Percentiles rank a stretch among this genome's conserved stretches.
These are phyloP conservation scores for Ensete ventricosum DNA, from an alignment of 176 grass and related monocot species.

Conservation along the genomic window DNA sequence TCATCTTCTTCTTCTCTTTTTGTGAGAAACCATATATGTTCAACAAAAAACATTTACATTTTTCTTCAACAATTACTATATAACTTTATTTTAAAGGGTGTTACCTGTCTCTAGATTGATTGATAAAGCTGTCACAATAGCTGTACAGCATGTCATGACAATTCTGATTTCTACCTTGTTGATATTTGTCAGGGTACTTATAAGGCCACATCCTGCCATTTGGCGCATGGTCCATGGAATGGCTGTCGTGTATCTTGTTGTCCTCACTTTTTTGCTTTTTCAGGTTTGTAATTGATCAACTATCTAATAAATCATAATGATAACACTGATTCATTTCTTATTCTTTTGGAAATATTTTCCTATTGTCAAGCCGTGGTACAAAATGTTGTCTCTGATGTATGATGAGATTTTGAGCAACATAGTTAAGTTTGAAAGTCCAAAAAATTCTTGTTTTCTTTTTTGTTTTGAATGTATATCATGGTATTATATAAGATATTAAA, in stretches of 20 bases:
- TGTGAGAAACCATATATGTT: no score
- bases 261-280: slow-evolving; percentile 98
- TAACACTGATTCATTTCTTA: not conserved
- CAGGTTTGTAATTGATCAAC: slow-evolving; percentile 43
- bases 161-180: not conserved
- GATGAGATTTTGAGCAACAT: no score
- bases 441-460: no score
- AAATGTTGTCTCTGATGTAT: not conserved
- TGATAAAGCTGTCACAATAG: not conserved
- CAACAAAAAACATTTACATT: no score
- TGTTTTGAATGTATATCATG: no score
- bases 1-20: no score
- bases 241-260: slow-evolving; percentile 90
- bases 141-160: not conserved
- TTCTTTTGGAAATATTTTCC: not conserved
- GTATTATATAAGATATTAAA: no score
- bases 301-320: not conserved
- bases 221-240: slow-evolving; percentile 96
- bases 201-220: slow-evolving; percentile 96
- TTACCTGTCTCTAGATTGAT: no score
- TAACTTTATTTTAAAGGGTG: no score
- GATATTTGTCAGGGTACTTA: slow-evolving; percentile 56
- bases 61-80: no score
- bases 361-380: not conserved
- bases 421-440: no score